A percentile compares a stretch with the other conserved stretches of the same genome.
These are phyloP conservation scores for Pochonia chlamydosporia DNA, from an alignment of 2,329 filamentous ascomycete genomes.

Conservation along the genomic window DNA sequence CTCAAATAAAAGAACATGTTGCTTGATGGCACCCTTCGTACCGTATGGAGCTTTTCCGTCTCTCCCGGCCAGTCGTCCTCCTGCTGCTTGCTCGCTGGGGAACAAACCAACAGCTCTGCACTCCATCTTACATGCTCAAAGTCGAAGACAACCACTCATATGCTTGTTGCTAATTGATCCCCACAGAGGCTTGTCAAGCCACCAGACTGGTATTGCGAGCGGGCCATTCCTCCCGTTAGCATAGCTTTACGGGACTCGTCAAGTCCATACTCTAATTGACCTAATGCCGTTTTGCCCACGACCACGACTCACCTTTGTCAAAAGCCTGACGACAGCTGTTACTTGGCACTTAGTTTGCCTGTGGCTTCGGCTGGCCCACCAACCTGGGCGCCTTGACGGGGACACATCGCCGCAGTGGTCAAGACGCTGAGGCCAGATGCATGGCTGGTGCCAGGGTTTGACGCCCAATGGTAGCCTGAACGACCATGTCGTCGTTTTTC, in stretches of 20 bases:
- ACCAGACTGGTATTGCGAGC: slow-evolving; percentile 1
- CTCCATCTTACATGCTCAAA: no score
- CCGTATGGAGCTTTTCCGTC: neutral
- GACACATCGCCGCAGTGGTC: neutral
- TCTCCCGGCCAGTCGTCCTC: neutral
- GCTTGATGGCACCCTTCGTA: neutral
- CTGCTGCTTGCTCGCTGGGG: neutral
- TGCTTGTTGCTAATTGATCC: neutral
- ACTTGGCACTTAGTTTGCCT: neutral
- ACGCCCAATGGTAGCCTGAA: slow-evolving; percentile 30
- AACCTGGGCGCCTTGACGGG: neutral
- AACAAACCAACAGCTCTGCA: no score
- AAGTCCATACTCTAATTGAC: no score
- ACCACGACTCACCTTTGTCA: no score
- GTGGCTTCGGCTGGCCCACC: neutral
- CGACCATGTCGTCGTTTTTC: slow-evolving; percentile 15
- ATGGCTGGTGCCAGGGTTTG: slow-evolving; percentile 18
- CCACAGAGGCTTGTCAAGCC: neutral
- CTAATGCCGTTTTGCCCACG: no score
- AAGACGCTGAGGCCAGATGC: slow-evolving; percentile 2
- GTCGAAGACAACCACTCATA: no score
- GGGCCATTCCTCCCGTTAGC: slow-evolving; percentile 4
- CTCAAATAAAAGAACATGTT: neutral
- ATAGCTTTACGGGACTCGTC: no score
- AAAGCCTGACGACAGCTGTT: neutral